phyloP scores from a whole-genome alignment of 1,284 basidiomycete genomes.

The Cutaneotrichosporon sp. region DNA sequence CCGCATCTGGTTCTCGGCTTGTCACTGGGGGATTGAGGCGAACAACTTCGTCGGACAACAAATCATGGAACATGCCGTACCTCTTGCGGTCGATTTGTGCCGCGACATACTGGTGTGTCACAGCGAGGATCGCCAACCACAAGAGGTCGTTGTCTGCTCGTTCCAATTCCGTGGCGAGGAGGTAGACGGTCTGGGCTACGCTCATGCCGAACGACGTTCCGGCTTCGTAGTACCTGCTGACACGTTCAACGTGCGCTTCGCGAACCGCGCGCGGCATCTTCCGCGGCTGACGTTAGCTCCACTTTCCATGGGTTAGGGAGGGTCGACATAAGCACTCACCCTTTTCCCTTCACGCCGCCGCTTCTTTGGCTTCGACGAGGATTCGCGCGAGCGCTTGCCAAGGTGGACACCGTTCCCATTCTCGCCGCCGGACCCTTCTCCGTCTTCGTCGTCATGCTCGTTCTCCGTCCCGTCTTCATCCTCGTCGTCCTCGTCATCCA shows the following conservation, averaged over 20 bases:
- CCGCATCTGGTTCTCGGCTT: conserved; percentile 54
- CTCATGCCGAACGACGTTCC: conserved; percentile 89
- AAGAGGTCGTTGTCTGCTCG: conserved; percentile 89
- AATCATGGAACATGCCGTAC: conserved; percentile 76
- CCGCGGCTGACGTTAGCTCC: conserved; percentile 38
- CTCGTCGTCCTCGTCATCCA: conserved; percentile 53
- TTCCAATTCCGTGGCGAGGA: conserved; percentile 83
- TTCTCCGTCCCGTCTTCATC: conserved; percentile 56
- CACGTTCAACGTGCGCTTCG: conserved; percentile 61
- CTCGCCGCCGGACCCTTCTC: conserved; percentile 43
- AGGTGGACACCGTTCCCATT: conserved; percentile 43
- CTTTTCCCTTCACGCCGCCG: conserved; percentile 34
- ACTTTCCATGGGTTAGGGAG: neutral
- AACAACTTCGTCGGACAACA: conserved; percentile 84
- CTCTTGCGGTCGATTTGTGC: conserved; percentile 80
- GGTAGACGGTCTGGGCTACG: conserved; percentile 82
- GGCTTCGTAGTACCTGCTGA: conserved; percentile 78
- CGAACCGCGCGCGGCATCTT: conserved; percentile 70
- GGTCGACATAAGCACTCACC: conserved; percentile 19
- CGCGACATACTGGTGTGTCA: conserved; percentile 88
- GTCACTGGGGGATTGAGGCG: conserved; percentile 66
- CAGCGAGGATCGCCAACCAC: conserved; percentile 91
- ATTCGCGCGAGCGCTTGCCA: conserved; percentile 38
- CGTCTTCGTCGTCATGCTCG: conserved; percentile 58
- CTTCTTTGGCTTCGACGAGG: conserved; percentile 27